Base-by-base conservation (phyloP, 2,329 filamentous ascomycete genomes). In the Dothiorella sarmentorum region DNA sequence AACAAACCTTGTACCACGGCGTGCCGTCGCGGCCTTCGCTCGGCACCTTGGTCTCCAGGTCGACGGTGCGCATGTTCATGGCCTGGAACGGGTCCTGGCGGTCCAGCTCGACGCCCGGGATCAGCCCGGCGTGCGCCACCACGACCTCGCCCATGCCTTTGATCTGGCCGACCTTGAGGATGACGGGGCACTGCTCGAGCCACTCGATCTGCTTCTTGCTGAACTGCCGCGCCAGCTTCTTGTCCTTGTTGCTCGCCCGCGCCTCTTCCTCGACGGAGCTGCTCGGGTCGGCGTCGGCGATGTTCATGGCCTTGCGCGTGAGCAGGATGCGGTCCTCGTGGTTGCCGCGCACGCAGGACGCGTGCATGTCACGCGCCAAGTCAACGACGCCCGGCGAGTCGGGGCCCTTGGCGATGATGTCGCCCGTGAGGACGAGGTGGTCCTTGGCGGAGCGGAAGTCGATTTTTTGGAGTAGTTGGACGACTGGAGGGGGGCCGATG, bases 41-140 rank as follows among this genome's bases (percentile, higher is more conserved):
- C 3, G 85, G 85, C 11, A 83, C 74, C 60, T 84, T 80, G 10
- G 83, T 85, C 10, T 79, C 75, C 17, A 85, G 80, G 64, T 89
- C 80, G 56, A 96, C 82, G 6, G 86, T 89, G 59, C 91, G 85
- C 90, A 99, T 95, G 69, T 91, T 94, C 91, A 97, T 97, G 38
- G 89, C 88, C 53, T 88, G 86, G 71, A 84, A 86, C 0, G 91
- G 88, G 71, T 97, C 84, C 66, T 88, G 93, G 53, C 82, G 77
- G 44, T 86, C 79, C 13, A 96, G 78, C 0, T 82, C 72, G 0
- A 96, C 76, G 4, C 86, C 88, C 0, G 93, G 90, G 0, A 94
- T 86, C 2, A 97, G 80, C 0, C 94, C 94, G 0, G 85, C 93
- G 75, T 97, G 94, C 6, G 92, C 93, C 52, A 91, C 87, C 4